Conservation (phyloP, 2,329 filamentous ascomycete species). For the Dothideomycetes sp. region DNA sequence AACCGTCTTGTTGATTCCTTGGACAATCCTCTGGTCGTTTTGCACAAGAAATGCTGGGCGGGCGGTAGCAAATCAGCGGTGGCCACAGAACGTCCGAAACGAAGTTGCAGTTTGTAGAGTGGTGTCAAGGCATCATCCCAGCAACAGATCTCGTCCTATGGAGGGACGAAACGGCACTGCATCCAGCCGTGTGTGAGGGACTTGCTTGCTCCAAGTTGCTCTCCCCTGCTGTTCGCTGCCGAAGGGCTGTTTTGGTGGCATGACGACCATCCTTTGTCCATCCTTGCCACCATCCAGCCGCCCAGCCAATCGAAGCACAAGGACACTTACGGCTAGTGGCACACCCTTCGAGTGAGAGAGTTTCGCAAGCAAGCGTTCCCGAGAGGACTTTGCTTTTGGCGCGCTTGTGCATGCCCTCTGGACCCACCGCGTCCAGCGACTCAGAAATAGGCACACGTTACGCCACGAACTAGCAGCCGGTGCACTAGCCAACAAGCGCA, state of each 20-base stretch:
- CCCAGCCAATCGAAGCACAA: conserved; percentile 10
- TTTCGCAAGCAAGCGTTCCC: conserved; percentile 12
- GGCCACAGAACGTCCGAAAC: conserved; percentile 11
- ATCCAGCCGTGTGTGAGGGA: conserved; percentile 12
- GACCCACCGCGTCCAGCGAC: conserved; percentile 13
- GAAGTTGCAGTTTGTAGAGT: conserved; percentile 7
- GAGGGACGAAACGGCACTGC: conserved; percentile 1
- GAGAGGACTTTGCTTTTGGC: conserved; percentile 12
- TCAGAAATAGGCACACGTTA: conserved; percentile 15
- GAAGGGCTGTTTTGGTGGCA: conserved; percentile 6
- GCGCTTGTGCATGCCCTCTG: conserved; percentile 13
- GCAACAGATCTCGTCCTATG: conserved; percentile 13
- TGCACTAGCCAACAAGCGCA: conserved; percentile 12
- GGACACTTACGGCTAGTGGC: conserved; percentile 11
- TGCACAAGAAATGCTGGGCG: neutral
- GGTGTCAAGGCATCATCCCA: conserved; percentile 11
- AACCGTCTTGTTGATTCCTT: no score
- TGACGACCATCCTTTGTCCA: conserved; percentile 14
- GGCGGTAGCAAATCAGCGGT: conserved; percentile 9
- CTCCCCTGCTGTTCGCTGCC: conserved; percentile 5
- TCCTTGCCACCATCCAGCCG: conserved; percentile 13
- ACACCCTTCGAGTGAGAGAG: no score
- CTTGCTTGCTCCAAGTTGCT: conserved; percentile 8
- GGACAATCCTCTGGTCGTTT: conserved; percentile 9
- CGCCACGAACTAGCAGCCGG: conserved; percentile 10